Base-by-base conservation (phyloP, 2,329 filamentous ascomycete species). In the Penicillium sp. region DNA sequence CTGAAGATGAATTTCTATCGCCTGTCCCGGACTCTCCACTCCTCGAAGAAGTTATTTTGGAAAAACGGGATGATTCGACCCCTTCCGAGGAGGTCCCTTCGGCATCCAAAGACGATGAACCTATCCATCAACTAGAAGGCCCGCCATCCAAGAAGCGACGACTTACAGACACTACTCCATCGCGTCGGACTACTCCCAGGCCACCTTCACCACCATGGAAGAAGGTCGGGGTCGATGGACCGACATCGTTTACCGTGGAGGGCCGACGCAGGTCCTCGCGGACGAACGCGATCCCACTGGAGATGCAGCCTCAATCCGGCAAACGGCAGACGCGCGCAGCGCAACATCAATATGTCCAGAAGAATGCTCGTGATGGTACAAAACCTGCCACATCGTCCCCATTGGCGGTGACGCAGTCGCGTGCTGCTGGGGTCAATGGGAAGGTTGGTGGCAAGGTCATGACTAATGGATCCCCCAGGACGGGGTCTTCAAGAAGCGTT, bases 181-280 rank as follows among this genome's bases (percentile, higher is more conserved):
- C 72, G 59, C 72, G 73, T 61, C 77, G 75, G 56, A 75, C 75
- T 24, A 78, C 75, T 28, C 75, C 79, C n/a, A 76, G 80, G 51
- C 74, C 77, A 50, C 68, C 75, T 44, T 98, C 94, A 65, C 95
- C 95, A 67, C 95, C 95, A 24, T 99, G 95, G 95, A 98, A 95
- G 81, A 91, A 88, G 72, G 86, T 91, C 65, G 86, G 86, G 62
- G 92, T 91, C 44, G 91, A 96, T 30, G 95, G 95, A 0, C 95
- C 95, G 24, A 95, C 94, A 3, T 90, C 91, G 0, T 93, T 96
- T 75, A 86, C 90, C 50, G 82, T 85, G 63, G 83, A 86, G 74
- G 87, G 87, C 42, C 83, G 83, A 67, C 81, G 87, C 62, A 87
- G 86, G 75, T 89, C 87, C 49, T 84, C 86, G 53, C 81, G 87